These are phyloP conservation scores for Beta vulgaris DNA, from an alignment of 148 eudicot genomes.

Conservation along the genomic window DNA sequence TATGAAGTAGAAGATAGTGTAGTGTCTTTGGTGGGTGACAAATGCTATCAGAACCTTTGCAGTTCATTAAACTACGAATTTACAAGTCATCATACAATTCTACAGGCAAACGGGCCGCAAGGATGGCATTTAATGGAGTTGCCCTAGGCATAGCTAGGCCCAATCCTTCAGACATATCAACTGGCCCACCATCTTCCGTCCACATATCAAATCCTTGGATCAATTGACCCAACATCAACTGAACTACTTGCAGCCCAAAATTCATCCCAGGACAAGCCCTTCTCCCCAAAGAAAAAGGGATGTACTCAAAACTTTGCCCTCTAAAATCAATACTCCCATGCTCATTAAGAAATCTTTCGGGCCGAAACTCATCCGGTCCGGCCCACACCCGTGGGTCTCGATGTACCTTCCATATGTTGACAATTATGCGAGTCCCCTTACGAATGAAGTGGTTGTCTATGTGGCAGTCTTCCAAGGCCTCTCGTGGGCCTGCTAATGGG, in stretches of 20 bases:
- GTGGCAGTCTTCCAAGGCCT: constrained; percentile 32
- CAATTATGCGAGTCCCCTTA: constrained; percentile 31
- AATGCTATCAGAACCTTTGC: no score
- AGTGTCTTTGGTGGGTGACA: no score
- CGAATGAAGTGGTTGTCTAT: constrained; percentile 26
- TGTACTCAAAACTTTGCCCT: constrained; percentile 28
- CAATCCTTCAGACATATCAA: constrained; percentile 37
- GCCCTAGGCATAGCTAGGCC: constrained; percentile 28
- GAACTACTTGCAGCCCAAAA: constrained; percentile 22
- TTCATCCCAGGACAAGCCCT: constrained; percentile 38
- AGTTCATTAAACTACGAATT: no score
- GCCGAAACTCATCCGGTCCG: constrained; percentile 28
- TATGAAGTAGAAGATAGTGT: no score
- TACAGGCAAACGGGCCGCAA: constrained; percentile 9
- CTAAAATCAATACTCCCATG: constrained; percentile 6
- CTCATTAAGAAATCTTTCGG: constrained; percentile 34
- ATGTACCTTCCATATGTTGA: constrained; percentile 40
- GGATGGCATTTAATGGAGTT: constrained; percentile 10
- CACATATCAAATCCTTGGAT: constrained; percentile 24
- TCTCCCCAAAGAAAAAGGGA: constrained; percentile 36
- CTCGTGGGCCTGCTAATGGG: constrained; percentile 32
- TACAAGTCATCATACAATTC: constrained; percentile 6
- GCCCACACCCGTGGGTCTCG: constrained; percentile 38
- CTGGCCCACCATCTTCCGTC: background rate
- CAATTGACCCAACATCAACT: constrained; percentile 27